Percentiles rank a stretch among this genome's conserved stretches.
Evolutionary conservation across 208 protist species (phyloP).

Genomic region (Trypanosoma congolense): DNA sequence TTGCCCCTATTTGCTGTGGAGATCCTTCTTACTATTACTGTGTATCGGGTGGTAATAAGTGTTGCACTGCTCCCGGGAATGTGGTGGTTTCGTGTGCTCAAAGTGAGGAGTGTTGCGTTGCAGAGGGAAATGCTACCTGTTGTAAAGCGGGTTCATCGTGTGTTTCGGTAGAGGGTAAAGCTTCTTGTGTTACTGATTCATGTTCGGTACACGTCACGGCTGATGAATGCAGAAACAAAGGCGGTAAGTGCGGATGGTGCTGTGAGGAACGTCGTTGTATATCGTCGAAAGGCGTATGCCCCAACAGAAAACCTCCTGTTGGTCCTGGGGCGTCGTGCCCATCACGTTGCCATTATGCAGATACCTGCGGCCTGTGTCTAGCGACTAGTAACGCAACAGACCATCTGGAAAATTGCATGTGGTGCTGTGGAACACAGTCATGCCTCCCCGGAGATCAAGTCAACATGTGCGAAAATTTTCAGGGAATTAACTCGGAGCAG

Average conservation of each 20-base stretch:
- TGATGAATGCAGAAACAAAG: conserved; percentile 27
- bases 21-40: conserved; percentile 23
- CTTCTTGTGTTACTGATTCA: conserved; percentile 10
- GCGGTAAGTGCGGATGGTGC: conserved; percentile 36
- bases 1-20: conserved; percentile 45
- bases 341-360: conserved; percentile 37
- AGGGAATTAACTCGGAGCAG: conserved; percentile 7
- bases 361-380: conserved; percentile 35
- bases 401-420: conserved; percentile 23
- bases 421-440: conserved; percentile 44
- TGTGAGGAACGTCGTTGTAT: conserved; percentile 43
- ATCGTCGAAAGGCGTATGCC: conserved; percentile 4
- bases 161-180: conserved; percentile 2
- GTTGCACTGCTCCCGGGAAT: conserved; percentile 23
- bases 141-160: conserved; percentile 26
- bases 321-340: conserved; percentile 17
- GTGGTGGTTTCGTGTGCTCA: conserved; percentile 23
- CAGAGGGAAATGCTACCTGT: conserved; percentile 24
- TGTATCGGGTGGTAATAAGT: conserved; percentile 33
- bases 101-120: conserved; percentile 32
- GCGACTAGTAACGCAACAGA: conserved; percentile 5
- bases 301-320: conserved; percentile 4
- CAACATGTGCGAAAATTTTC: conserved; percentile 28
- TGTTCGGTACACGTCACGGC: conserved; percentile 24
- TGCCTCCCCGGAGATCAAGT: conserved; percentile 25